phyloP scores from a whole-genome alignment of 306 rosid genomes.

The Pyrus communis region DNA sequence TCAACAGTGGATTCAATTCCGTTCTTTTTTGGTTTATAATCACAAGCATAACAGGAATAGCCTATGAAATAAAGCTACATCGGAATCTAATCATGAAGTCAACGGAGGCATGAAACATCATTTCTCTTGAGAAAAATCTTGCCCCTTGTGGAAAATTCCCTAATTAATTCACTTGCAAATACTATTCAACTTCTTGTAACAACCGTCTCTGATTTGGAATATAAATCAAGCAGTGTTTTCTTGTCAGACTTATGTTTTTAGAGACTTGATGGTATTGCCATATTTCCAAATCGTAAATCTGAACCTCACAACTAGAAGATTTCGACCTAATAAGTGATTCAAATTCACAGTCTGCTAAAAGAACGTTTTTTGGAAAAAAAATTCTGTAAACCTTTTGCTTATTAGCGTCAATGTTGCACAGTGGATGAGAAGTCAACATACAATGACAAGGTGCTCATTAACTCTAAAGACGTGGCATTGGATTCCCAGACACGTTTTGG shows the following conservation, averaged over 20 bases:
- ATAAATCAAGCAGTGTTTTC: neutral
- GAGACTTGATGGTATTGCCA: neutral
- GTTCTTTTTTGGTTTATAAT: no score
- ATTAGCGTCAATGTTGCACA: neutral
- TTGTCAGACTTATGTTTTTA: no score
- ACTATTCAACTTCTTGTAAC: neutral
- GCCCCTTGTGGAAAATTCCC: neutral
- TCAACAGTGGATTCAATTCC: rapidly evolving
- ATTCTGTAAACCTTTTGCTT: neutral
- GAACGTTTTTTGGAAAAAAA: neutral
- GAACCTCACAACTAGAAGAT: no score
- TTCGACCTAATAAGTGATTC: neutral
- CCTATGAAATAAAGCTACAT: neutral
- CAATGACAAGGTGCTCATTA: slow-evolving; percentile 3
- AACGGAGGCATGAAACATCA: slow-evolving; percentile 4
- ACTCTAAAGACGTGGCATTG: slow-evolving; percentile 8
- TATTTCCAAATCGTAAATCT: no score
- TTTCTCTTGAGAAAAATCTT: slow-evolving; percentile 1
- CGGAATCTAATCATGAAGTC: slow-evolving; percentile 9
- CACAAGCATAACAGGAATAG: slow-evolving; percentile 4
- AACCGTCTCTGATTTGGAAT: neutral
- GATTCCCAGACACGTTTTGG: slow-evolving; percentile 22
- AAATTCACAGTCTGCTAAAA: neutral
- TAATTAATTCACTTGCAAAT: neutral
- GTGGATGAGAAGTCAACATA: slow-evolving; percentile 13